These are phyloP conservation scores for Closterium sp. DNA, from an alignment of 139 green algal species.

Conservation along the genomic window DNA sequence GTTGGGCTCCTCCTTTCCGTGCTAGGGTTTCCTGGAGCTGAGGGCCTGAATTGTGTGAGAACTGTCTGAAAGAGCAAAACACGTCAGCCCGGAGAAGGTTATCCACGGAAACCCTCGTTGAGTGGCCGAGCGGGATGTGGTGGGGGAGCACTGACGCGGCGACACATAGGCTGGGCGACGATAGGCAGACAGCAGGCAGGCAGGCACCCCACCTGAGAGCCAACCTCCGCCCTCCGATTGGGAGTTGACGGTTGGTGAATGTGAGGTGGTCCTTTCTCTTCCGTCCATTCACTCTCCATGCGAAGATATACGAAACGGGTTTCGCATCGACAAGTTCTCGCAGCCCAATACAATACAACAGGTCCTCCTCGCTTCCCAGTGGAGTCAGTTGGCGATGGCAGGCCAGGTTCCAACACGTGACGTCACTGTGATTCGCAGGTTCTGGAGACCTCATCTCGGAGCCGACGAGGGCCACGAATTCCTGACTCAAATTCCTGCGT, in stretches of 20 bases:
- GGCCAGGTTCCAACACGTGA: background rate
- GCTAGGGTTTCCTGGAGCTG: background rate
- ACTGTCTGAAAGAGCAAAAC: background rate
- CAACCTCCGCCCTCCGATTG: background rate
- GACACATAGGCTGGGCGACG: background rate
- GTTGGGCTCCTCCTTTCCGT: background rate
- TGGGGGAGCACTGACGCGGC: background rate
- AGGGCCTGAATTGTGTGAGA: background rate
- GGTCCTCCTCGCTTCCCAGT: no score
- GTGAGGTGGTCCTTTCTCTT: background rate
- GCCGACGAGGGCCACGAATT: background rate
- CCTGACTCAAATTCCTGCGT: background rate
- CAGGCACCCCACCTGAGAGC: background rate
- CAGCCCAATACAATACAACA: no score
- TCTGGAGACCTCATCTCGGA: background rate
- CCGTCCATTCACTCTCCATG: background rate
- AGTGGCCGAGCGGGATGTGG: background rate
- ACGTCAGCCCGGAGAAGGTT: background rate
- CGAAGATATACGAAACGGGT: background rate
- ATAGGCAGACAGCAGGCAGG: background rate
- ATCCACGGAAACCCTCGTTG: background rate
- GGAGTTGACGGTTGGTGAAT: background rate
- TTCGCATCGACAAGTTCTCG: background rate
- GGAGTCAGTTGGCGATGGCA: no score
- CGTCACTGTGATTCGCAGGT: background rate